Evolutionary conservation across 352 stramenopile genomes (phyloP).

Genomic region (Elongisporangium anandrum): DNA sequence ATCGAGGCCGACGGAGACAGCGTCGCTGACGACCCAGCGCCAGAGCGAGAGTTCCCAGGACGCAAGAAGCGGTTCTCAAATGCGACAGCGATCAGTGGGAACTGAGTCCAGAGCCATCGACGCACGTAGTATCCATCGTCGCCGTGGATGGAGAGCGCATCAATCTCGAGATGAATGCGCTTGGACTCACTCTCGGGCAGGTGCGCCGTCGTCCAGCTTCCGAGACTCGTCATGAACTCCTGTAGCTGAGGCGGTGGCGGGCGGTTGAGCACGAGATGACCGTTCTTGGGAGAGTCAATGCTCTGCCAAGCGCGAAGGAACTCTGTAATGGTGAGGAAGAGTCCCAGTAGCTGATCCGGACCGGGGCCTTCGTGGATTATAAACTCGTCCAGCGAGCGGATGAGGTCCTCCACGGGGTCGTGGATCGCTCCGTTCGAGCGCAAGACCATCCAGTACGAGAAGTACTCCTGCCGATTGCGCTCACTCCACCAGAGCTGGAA

Average conservation of each 20-base stretch:
- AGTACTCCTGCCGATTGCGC: conserved; percentile 77
- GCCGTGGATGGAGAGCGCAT: conserved; percentile 52
- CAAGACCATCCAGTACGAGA: conserved; percentile 75
- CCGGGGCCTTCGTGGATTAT: conserved; percentile 55
- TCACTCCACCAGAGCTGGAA: conserved; percentile 83
- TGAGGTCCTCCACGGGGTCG: conserved; percentile 78
- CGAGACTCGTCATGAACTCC: conserved; percentile 68
- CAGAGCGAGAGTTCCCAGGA: conserved; percentile 13
- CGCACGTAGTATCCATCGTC: conserved; percentile 76
- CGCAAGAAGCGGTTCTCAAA: conserved; percentile 70
- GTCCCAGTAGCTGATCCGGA: conserved; percentile 53
- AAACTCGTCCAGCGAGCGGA: conserved; percentile 74
- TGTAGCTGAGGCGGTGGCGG: conserved; percentile 62
- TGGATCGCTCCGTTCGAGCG: conserved; percentile 56
- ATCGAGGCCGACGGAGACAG: neutral
- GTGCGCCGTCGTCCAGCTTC: conserved; percentile 45
- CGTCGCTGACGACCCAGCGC: neutral
- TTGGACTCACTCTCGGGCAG: conserved; percentile 46
- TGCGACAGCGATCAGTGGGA: conserved; percentile 72
- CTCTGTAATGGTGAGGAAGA: conserved; percentile 77
- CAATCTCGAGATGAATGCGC: conserved; percentile 54
- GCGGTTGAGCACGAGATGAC: conserved; percentile 25
- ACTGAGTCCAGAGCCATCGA: conserved; percentile 84
- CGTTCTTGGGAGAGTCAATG: conserved; percentile 12
- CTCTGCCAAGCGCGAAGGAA: conserved; percentile 73